A percentile compares a stretch with the other conserved stretches of the same genome.
phyloP scores from a whole-genome alignment of 305 asterid species.

The Ilex paraguariensis region DNA sequence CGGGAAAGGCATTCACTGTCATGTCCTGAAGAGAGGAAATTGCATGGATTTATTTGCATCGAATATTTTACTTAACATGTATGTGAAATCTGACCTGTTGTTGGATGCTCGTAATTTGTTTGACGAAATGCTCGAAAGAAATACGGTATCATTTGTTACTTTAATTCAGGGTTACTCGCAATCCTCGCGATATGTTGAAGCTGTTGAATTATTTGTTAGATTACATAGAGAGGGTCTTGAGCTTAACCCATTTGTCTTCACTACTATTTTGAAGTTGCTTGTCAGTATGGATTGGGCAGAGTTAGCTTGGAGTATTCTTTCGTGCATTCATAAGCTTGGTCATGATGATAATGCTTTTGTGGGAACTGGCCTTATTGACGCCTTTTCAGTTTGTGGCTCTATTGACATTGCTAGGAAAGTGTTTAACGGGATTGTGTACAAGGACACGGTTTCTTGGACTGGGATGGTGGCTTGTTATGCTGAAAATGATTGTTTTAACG shows the following conservation, averaged over 20 bases:
- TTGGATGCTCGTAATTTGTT: constrained; percentile 44
- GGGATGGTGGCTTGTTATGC: constrained; percentile 83
- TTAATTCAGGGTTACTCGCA: constrained; percentile 50
- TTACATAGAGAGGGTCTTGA: constrained; percentile 69
- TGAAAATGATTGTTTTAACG: constrained; percentile 55
- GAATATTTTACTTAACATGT: constrained; percentile 48
- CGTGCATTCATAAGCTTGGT: constrained; percentile 53
- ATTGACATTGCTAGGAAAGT: constrained; percentile 48
- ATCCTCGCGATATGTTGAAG: constrained; percentile 25
- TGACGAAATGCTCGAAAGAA: constrained; percentile 62
- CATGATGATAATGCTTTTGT: constrained; percentile 59
- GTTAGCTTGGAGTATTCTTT: constrained; percentile 23
- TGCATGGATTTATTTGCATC: constrained; percentile 58
- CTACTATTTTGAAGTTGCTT: constrained; percentile 59
- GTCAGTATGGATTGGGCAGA: constrained; percentile 46
- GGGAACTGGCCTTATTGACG: constrained; percentile 70
- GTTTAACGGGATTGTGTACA: constrained; percentile 44
- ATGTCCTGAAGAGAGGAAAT: constrained; percentile 46
- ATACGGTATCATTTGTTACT: constrained; percentile 75
- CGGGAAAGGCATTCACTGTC: constrained; percentile 51
- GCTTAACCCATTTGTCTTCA: constrained; percentile 70
- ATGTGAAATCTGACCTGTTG: constrained; percentile 36
- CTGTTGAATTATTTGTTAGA: constrained; percentile 41
- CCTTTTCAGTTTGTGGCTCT: constrained; percentile 65
- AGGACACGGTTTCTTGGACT: constrained; percentile 83